phyloP scores from a whole-genome alignment of 2,329 filamentous ascomycete species.

The Passalora sequoiae region DNA sequence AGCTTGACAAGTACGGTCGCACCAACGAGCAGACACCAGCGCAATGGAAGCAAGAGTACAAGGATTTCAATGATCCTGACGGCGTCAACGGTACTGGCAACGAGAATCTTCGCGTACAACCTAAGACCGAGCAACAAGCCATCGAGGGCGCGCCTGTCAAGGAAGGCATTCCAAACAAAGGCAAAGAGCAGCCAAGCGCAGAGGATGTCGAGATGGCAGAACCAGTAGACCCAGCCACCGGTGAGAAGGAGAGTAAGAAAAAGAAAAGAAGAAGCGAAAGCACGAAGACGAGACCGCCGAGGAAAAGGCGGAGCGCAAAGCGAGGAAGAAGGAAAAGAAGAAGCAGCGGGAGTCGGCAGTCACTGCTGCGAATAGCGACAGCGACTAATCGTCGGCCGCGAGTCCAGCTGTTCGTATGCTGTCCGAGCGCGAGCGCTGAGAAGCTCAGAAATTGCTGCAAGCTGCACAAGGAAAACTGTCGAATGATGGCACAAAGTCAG shows the following conservation, averaged over 20 bases:
- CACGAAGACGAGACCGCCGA: conserved; percentile 44
- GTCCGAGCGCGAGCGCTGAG: too few species aligned
- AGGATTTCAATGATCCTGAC: conserved; percentile 66
- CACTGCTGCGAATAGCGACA: conserved; percentile 27
- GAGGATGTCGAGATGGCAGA: conserved; percentile 38
- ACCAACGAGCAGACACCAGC: conserved; percentile 88
- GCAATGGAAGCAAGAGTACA: conserved; percentile 89
- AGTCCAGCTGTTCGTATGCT: not conserved
- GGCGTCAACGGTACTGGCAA: conserved; percentile 24
- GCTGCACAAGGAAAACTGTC: too few species aligned
- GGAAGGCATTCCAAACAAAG: conserved; percentile 33
- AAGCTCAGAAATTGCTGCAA: too few species aligned
- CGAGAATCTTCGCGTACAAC: conserved; percentile 11
- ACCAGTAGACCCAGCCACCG: conserved; percentile 28
- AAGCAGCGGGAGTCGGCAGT: conserved; percentile 44
- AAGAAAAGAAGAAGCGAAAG: conserved; percentile 41
- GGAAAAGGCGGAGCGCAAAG: conserved; percentile 56
- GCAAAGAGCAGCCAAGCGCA: conserved; percentile 38
- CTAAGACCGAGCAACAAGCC: conserved; percentile 28
- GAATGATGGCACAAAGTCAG: too few species aligned
- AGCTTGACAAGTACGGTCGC: conserved; percentile 95
- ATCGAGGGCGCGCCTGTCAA: conserved; percentile 33
- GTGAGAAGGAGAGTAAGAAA: conserved; percentile 28
- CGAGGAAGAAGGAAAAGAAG: conserved; percentile 74
- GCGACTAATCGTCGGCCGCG: conserved; percentile 16